Conservation (phyloP, 495 filamentous ascomycete genomes). For the Penicillium verhagenii region DNA sequence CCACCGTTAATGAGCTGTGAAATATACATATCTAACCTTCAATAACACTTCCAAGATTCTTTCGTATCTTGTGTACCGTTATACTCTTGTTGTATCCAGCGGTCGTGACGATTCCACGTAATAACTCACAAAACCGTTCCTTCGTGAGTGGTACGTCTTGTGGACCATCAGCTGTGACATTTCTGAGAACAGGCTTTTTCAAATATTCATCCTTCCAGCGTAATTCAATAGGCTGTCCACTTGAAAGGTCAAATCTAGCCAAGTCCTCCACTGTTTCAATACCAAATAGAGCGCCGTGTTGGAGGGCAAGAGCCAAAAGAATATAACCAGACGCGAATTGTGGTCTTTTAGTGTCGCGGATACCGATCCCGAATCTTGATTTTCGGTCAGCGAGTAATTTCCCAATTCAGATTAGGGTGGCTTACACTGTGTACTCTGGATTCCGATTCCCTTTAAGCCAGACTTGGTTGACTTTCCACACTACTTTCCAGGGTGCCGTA, state of each 20-base stretch:
- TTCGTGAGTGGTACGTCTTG: constrained; percentile 18
- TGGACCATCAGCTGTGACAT: constrained; percentile 20
- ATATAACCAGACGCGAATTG: constrained; percentile 19
- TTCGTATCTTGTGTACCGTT: constrained; percentile 15
- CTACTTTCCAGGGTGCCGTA: constrained; percentile 11
- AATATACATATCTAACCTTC: constrained; percentile 31
- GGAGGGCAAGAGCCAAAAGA: constrained; percentile 15
- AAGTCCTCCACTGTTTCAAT: constrained; percentile 15
- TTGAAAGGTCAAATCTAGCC: constrained; percentile 14
- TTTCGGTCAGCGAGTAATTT: background rate
- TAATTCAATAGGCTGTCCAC: constrained; percentile 7
- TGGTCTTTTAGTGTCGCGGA: constrained; percentile 17
- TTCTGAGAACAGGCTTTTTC: constrained; percentile 20
- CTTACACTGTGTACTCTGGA: constrained; percentile 19
- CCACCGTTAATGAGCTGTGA: constrained; percentile 15
- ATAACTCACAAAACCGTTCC: constrained; percentile 9
- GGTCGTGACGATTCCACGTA: constrained; percentile 10
- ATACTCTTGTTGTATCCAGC: constrained; percentile 13
- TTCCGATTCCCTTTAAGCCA: constrained; percentile 17
- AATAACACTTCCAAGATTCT: constrained; percentile 13
- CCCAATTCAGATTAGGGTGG: background rate
- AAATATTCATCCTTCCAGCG: constrained; percentile 19
- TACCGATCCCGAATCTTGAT: constrained; percentile 21
- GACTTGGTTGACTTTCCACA: constrained; percentile 16
- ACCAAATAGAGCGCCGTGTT: constrained; percentile 18